Evolutionary conservation across 2,329 filamentous ascomycete species (phyloP).

Genomic region (Calonectria hawksworthii): DNA sequence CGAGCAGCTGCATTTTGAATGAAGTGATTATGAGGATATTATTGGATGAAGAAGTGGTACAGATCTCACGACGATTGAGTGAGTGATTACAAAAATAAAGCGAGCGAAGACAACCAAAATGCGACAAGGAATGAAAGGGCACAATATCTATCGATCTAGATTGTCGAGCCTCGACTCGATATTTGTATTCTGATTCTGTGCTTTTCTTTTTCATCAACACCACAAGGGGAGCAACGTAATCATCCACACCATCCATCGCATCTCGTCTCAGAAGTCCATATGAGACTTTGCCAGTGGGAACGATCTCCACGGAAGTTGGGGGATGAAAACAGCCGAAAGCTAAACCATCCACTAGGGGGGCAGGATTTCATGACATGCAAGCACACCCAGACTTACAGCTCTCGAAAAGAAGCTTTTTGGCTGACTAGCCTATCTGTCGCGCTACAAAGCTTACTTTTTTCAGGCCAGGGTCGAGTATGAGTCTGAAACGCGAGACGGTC

Average conservation of each 20-base stretch:
- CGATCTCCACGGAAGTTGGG: slow-evolving; percentile 7
- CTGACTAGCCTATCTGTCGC: background rate
- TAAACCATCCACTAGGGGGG: background rate
- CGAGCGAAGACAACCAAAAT: slow-evolving; percentile 23
- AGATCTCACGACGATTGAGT: background rate
- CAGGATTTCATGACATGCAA: background rate
- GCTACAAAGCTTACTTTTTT: background rate
- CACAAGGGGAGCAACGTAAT: background rate
- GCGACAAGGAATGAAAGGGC: slow-evolving; percentile 6
- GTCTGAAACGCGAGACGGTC: slow-evolving; percentile 15
- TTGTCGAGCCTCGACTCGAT: background rate
- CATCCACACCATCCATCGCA: background rate
- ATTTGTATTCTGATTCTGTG: slow-evolving; percentile 18
- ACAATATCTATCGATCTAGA: background rate
- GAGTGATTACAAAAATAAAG: background rate
- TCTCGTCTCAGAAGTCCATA: slow-evolving; percentile 21
- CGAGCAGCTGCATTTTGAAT: slow-evolving; percentile 68
- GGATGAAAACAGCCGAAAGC: background rate
- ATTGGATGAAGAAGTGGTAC: background rate
- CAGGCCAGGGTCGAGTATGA: background rate
- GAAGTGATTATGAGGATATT: slow-evolving; percentile 6
- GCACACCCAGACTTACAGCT: background rate
- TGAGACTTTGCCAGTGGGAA: slow-evolving; percentile 15
- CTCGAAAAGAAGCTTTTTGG: background rate
- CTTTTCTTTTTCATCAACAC: background rate